Conservation (phyloP, 306 rosid species). For the Rosa persica region DNA sequence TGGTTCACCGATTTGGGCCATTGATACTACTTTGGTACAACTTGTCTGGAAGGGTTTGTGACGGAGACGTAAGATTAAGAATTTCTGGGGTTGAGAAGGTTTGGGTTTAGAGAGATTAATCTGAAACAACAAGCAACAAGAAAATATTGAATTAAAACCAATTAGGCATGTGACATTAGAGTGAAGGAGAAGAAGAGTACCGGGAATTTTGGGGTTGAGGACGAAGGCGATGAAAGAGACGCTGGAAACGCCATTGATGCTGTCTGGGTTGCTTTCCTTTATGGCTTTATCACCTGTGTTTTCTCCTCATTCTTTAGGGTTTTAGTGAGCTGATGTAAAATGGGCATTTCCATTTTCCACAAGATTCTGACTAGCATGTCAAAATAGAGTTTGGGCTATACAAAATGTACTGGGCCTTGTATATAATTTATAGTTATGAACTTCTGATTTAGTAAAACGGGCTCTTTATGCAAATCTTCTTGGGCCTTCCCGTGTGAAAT, state of each 20-base stretch:
- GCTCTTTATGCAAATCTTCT: not conserved
- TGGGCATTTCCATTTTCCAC: not conserved
- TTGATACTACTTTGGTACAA: conserved; percentile 25
- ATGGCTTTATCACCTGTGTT: conserved; percentile 35
- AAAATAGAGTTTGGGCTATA: too few species aligned
- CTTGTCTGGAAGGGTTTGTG: conserved; percentile 6
- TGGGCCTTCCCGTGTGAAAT: too few species aligned
- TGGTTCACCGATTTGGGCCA: conserved; percentile 32
- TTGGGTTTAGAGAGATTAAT: conserved; percentile 17
- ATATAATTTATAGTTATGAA: not conserved
- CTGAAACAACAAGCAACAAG: conserved; percentile 24
- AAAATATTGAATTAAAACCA: not conserved
- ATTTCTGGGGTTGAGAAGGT: conserved; percentile 17
- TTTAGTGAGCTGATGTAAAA: not conserved
- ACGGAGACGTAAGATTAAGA: not conserved
- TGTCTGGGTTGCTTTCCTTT: conserved; percentile 6
- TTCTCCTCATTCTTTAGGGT: conserved; percentile 33
- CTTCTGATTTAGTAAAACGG: not conserved
- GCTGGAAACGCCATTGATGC: conserved; percentile 43
- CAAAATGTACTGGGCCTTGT: not conserved
- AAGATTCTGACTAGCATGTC: not conserved
- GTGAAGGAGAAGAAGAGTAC: conserved; percentile 19
- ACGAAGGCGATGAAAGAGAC: conserved; percentile 21
- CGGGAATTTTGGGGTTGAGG: conserved; percentile 22
- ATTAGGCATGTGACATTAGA: not conserved